Conservation (phyloP, 2,329 filamentous ascomycete genomes). For the Penicillium sp. region DNA sequence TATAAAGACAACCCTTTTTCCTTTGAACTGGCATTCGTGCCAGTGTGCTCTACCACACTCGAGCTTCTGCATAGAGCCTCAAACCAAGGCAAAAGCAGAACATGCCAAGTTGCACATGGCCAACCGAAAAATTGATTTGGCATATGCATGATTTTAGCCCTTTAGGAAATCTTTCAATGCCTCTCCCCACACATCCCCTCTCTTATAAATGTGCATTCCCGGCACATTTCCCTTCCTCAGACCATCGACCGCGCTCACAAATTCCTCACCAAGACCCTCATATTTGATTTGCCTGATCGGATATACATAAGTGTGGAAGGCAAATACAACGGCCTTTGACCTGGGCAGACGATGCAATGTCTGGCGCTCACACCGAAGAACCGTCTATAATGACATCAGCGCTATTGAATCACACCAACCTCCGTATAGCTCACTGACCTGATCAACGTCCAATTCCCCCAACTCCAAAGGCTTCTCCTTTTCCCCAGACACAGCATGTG, state of each 20-base stretch:
- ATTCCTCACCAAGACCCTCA: constrained; percentile 54
- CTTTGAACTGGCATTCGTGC: not conserved
- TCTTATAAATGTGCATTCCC: constrained; percentile 59
- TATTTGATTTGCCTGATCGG: constrained; percentile 55
- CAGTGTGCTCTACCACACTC: not conserved
- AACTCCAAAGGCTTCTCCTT: constrained; percentile 21
- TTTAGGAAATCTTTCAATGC: constrained; percentile 54
- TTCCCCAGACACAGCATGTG: constrained; percentile 31
- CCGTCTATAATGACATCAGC: constrained; percentile 36
- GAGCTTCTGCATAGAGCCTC: not conserved
- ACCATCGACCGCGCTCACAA: constrained; percentile 61
- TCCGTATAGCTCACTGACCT: constrained; percentile 31
- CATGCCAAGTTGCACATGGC: not conserved
- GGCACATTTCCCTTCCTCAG: constrained; percentile 57
- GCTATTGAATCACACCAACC: not conserved
- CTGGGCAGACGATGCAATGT: constrained; percentile 59
- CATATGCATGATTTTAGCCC: not conserved
- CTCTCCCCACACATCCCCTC: constrained; percentile 56
- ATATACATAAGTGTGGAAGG: constrained; percentile 64
- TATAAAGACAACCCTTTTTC: not conserved
- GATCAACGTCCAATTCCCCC: constrained; percentile 47
- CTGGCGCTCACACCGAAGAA: constrained; percentile 60
- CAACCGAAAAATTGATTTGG: not conserved
- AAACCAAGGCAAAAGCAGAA: not conserved
- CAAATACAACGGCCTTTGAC: constrained; percentile 58